Conservation (phyloP, 441 rosid genomes). For the Eruca vesicaria region DNA sequence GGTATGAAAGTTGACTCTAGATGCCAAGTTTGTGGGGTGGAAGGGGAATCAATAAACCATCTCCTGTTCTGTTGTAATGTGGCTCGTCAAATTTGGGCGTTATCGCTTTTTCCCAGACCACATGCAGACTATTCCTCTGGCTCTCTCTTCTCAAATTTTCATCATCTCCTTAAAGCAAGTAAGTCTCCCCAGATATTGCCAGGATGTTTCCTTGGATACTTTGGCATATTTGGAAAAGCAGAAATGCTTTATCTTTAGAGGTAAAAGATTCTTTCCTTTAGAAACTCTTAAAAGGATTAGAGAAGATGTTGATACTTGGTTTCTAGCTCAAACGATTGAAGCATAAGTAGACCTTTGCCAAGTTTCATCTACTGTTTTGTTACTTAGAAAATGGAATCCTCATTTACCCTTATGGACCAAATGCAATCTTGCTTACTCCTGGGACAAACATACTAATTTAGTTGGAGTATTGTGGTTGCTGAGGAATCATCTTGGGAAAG, state of each 20-base stretch:
- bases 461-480: not conserved
- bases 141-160: no score
- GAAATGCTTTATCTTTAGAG: not conserved
- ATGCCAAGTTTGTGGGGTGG: not conserved
- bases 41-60: not conserved
- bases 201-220: not conserved
- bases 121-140: no score
- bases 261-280: no score
- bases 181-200: not conserved
- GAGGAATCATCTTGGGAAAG: not conserved
- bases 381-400: not conserved
- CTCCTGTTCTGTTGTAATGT: not conserved
- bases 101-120: no score
- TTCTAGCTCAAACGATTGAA: not conserved
- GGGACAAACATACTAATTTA: not conserved
- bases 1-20: no score
- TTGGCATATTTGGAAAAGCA: not conserved
- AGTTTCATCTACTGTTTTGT: not conserved
- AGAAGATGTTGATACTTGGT: not conserved
- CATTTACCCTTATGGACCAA: not conserved
- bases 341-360: not conserved
- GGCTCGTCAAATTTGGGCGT: no score
- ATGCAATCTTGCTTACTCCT: not conserved
- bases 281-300: not conserved
- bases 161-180: not conserved